Base-by-base conservation (phyloP, 139 green algal species). In the Penium margaritaceum region DNA sequence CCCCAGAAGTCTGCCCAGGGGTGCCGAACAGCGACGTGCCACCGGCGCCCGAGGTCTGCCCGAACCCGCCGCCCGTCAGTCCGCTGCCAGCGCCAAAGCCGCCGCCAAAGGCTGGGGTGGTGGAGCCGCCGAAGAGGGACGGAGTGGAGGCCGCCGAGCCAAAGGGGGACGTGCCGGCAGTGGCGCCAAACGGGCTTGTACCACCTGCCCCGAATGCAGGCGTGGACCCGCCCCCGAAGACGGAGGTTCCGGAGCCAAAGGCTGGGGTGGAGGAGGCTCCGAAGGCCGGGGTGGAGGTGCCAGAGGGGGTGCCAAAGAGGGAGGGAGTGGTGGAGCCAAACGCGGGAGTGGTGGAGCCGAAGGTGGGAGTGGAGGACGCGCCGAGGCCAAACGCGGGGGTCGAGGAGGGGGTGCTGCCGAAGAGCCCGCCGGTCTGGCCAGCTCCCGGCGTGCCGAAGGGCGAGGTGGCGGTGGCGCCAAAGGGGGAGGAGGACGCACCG, bases 341-440 rank as follows among this genome's bases (percentile, higher is more conserved):
- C 19, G 33, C 21, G 30, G 65, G 39, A 43, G 62, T 17, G 0
- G 77, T 12, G 24, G 61, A 32, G 29, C 58, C 74, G 36, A 81
- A 81, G 29, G 67, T 33, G 29, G 73, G 66, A 21, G 66, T 69
- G 37, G 82, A 80, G 19, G 78, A 33, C 39, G 37, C 29, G n/a
- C 36, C 34, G 43, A 55, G 55, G 17, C 85, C 82, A 76, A 88
- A 88, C 3, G 51, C 69, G 0, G 80, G 61, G 14, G 68, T 75
- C 27, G 72, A 68, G 44, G 36, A 24, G 65, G 65, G n/a, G 37
- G 55, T 24, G 55, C 14, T 17, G 39, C 63, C 63, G 63, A 70
- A 70, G 63, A 29, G 15, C 14, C n/a, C 63, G 37, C 14, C 38
- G 46, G 21, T 81, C 55, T 1, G 14, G 36, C 12, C 47, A 12